These are phyloP conservation scores for Citrullus colocynthis DNA, from an alignment of 306 rosid species.

Conservation along the genomic window DNA sequence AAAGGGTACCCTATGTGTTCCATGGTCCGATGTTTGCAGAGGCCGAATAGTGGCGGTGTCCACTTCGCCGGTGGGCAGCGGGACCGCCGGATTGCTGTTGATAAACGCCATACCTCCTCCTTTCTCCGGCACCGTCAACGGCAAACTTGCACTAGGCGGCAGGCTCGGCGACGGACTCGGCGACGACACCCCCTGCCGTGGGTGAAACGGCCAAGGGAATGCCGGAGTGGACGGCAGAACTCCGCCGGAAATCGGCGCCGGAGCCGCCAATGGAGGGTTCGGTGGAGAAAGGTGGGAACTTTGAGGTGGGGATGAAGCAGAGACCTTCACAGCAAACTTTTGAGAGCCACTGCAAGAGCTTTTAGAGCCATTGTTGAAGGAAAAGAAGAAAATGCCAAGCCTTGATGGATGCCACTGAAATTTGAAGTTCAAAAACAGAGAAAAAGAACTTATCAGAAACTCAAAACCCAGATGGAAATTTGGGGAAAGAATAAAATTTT, in stretches of 20 bases:
- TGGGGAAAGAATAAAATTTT: background rate
- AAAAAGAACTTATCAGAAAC: slow-evolving; percentile 10
- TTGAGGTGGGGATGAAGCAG: slow-evolving; percentile 14
- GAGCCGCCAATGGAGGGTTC: slow-evolving; percentile 33
- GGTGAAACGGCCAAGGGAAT: slow-evolving; percentile 79
- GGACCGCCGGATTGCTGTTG: slow-evolving; percentile 95
- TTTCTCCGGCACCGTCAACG: slow-evolving; percentile 37
- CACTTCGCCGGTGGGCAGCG: slow-evolving; percentile 90
- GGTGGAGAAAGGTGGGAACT: slow-evolving; percentile 26
- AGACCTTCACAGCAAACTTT: slow-evolving; percentile 63
- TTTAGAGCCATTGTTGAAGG: slow-evolving; percentile 55
- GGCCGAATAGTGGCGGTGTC: slow-evolving; percentile 93
- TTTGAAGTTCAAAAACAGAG: background rate
- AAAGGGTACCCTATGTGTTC: background rate
- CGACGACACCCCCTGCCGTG: slow-evolving; percentile 33
- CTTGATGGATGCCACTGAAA: slow-evolving; percentile 91
- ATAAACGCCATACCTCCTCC: slow-evolving; percentile 65
- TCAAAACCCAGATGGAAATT: background rate
- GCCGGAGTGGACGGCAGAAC: slow-evolving; percentile 40
- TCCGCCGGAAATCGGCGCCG: slow-evolving; percentile 53
- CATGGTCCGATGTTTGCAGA: slow-evolving; percentile 45
- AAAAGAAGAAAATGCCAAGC: slow-evolving; percentile 66
- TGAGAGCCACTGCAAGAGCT: slow-evolving; percentile 47
- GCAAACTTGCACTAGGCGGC: slow-evolving; percentile 35
- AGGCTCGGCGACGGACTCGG: slow-evolving; percentile 17